Evolutionary conservation across 345 rosid species (phyloP).

Genomic region (Citrus medica): DNA sequence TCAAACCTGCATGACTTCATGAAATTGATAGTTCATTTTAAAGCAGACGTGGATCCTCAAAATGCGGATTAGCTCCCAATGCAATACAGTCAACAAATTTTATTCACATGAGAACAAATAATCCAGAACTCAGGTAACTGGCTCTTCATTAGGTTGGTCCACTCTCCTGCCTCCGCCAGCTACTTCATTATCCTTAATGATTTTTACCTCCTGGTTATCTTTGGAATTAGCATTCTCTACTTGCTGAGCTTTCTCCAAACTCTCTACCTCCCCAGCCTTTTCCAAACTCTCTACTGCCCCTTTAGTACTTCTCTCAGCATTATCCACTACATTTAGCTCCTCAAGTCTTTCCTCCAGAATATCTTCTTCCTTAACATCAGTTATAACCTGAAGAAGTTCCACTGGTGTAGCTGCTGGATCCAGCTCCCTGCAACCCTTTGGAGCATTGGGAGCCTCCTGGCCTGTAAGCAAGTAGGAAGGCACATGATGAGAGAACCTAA

Average conservation of each 20-base stretch:
- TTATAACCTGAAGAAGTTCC: constrained; percentile 45
- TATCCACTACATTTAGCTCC: constrained; percentile 15
- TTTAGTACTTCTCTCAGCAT: constrained; percentile 4
- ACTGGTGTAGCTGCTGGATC: constrained; percentile 70
- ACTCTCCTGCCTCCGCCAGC: background rate
- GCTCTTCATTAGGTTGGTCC: constrained; percentile 13
- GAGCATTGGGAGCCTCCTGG: constrained; percentile 51
- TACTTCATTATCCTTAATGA: constrained; percentile 3
- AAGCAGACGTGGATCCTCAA: background rate
- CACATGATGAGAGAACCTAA: constrained; percentile 73
- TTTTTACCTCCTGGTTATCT: constrained; percentile 13
- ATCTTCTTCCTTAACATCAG: constrained; percentile 34
- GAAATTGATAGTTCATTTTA: background rate
- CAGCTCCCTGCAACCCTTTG: constrained; percentile 64
- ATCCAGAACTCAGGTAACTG: constrained; percentile 12
- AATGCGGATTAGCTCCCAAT: background rate
- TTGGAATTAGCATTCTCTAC: constrained; percentile 8
- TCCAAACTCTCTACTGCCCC: constrained; percentile 4
- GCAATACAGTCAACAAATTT: background rate
- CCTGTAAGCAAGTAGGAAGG: constrained; percentile 63
- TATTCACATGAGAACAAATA: constrained; percentile 3
- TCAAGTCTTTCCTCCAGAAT: constrained; percentile 12
- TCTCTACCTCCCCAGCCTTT: constrained; percentile 2
- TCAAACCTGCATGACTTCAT: background rate
- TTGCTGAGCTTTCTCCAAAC: background rate